A percentile compares a stretch with the other conserved stretches of the same genome.
These are phyloP conservation scores for Ambrosiella beaveri DNA, from an alignment of 2,329 filamentous ascomycete species.

Conservation along the genomic window DNA sequence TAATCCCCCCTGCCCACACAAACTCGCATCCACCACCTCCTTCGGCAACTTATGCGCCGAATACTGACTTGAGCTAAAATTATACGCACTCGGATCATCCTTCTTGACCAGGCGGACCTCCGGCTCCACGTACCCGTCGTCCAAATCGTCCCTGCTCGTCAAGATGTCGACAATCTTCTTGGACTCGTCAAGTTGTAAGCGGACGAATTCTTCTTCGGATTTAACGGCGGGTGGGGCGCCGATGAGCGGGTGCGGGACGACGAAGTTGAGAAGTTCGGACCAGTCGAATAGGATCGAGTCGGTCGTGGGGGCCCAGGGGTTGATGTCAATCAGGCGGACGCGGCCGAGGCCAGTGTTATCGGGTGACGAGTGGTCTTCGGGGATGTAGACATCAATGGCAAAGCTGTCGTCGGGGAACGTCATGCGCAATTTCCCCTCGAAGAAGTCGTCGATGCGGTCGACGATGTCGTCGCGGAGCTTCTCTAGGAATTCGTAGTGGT, in stretches of 20 bases:
- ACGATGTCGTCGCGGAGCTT: conserved; percentile 47
- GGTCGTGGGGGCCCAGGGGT: conserved; percentile 80
- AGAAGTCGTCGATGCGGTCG: conserved; percentile 57
- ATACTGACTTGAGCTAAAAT: conserved; percentile 71
- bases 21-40: conserved; percentile 64
- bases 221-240: conserved; percentile 26
- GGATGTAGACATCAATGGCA: conserved; percentile 83
- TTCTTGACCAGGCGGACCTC: conserved; percentile 70
- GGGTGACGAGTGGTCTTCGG: conserved; percentile 38
- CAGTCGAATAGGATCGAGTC: conserved; percentile 82
- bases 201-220: conserved; percentile 21
- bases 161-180: conserved; percentile 15
- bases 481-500: conserved; percentile 69
- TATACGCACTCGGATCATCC: conserved; percentile 77
- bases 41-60: conserved; percentile 90
- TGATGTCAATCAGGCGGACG: conserved; percentile 82
- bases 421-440: conserved; percentile 52
- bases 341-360: conserved; percentile 41
- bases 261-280: conserved; percentile 64
- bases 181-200: conserved; percentile 15
- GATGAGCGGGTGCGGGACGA: conserved; percentile 40
- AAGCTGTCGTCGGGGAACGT: conserved; percentile 75
- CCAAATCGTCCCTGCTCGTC: conserved; percentile 16
- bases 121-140: conserved; percentile 33
- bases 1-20: conserved; percentile 56